Conservation (phyloP, 805 yeast genomes). For the Myxozyma nipponensis region DNA sequence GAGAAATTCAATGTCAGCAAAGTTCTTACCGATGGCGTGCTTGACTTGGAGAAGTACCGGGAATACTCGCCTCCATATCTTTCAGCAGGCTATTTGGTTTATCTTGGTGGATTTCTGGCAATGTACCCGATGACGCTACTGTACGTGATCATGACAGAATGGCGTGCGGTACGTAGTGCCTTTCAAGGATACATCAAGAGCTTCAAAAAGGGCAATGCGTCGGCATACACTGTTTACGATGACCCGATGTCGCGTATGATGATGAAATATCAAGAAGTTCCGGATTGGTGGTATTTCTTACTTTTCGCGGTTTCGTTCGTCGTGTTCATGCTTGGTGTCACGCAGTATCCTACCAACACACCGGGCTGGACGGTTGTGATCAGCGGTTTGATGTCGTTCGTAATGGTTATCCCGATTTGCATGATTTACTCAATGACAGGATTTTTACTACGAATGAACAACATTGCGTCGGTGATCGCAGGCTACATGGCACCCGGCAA, state of each 20-base stretch:
- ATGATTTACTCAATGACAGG: slow-evolving; percentile 62
- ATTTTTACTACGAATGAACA: slow-evolving; percentile 56
- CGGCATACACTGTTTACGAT: slow-evolving; percentile 3
- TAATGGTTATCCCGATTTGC: slow-evolving; percentile 59
- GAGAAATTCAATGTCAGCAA: slow-evolving; percentile 45
- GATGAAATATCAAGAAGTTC: slow-evolving; percentile 56
- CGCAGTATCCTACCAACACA: slow-evolving; percentile 49
- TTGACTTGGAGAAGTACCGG: slow-evolving; percentile 48
- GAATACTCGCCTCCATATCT: slow-evolving; percentile 64
- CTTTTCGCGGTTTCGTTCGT: slow-evolving; percentile 47
- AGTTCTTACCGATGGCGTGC: slow-evolving; percentile 44
- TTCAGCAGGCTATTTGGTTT: slow-evolving; percentile 46
- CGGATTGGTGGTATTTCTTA: slow-evolving; percentile 57
- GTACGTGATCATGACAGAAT: background rate
- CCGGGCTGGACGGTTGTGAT: slow-evolving; percentile 63
- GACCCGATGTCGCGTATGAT: slow-evolving; percentile 45
- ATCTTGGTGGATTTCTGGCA: background rate
- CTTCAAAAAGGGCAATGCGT: no score
- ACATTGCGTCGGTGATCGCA: slow-evolving; percentile 57
- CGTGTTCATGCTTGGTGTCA: slow-evolving; percentile 45
- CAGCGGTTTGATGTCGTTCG: slow-evolving; percentile 50
- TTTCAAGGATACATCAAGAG: background rate
- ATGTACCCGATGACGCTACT: background rate
- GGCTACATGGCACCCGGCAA: slow-evolving; percentile 47
- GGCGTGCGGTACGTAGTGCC: background rate